Base-by-base conservation (phyloP, 2,329 filamentous ascomycete species). In the Paecilomyces sp. region DNA sequence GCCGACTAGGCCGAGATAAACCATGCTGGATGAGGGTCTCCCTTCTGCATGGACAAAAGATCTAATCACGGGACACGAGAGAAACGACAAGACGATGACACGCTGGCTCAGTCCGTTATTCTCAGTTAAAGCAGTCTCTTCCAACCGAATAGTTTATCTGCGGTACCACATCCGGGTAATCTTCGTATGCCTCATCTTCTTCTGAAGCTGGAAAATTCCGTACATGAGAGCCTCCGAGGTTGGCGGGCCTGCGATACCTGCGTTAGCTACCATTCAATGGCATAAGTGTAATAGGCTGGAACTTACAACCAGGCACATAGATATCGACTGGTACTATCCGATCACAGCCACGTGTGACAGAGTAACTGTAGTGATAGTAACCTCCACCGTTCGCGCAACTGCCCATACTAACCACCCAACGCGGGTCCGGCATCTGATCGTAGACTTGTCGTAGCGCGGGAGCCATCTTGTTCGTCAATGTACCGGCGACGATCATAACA, bases 391-490 rank as follows among this genome's bases (percentile, higher is more conserved):
- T 93, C 66, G 90, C 90, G 75, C 90, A 93, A 71, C 87, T 90
- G 24, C 90, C 90, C 90, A 93, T 93, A 70, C 87, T 90, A 70
- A 89, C 85, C 58, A 93, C 91, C 91, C 91, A 96, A 69, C 90
- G 85, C 36, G 91, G 92, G 55, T 96, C 92, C 54, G 92, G 92
- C 91, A 96, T 96, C 81, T 95, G 91, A 77, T 95, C 91, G 79
- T 95, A 95, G 65, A 93, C 89, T 79, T 93, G 90, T 75, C 91
- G 85, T 70, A 95, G 81, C 52, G 91, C 91, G 15, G 91, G 90
- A 1, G 91, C 91, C 91, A 95, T 95, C 82, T 95, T 95, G 82
- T 95, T 95, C 68, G 91, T 95, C 66, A 95, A 83, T 41, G 91
- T 95, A 65, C 91, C 91, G 57, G 91, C 91, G 51, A 94, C 90